Percentiles rank a stretch among this genome's conserved stretches.
Conservation (phyloP, 805 yeast species). For the Saturnispora ahearnii region DNA sequence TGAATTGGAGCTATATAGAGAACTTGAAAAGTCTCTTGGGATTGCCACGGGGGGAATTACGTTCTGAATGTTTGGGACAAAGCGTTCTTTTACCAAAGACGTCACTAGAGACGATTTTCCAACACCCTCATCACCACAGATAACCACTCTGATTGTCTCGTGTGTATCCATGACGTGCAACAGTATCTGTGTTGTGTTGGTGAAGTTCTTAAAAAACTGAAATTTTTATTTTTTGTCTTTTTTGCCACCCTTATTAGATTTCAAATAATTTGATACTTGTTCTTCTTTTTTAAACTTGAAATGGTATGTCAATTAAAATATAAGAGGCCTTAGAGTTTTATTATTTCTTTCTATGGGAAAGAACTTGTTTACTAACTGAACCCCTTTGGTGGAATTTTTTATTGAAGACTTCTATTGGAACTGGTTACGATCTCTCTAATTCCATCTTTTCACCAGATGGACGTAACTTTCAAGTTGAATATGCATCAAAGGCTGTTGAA, state of each 20-base stretch:
- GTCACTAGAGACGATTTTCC: constrained; percentile 78
- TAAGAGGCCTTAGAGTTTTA: neutral
- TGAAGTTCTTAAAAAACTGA: neutral
- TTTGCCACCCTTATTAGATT: neutral
- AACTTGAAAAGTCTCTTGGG: constrained; percentile 59
- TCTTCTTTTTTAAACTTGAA: neutral
- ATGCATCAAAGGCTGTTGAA: constrained; percentile 95
- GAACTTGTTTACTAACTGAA: neutral
- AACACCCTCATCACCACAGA: constrained; percentile 92
- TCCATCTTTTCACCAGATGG: constrained; percentile 93
- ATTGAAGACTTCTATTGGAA: constrained; percentile 77
- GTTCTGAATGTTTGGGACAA: constrained; percentile 66
- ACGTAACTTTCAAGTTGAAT: constrained; percentile 94
- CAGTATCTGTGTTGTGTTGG: neutral
- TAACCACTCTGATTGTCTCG: constrained; percentile 67
- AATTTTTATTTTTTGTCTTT: neutral
- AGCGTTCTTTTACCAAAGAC: constrained; percentile 72
- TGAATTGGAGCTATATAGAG: constrained; percentile 49
- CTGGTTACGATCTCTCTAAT: constrained; percentile 97
- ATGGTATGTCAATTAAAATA: neutral
- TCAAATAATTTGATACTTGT: neutral
- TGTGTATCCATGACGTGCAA: constrained; percentile 5
- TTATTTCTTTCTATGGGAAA: neutral
- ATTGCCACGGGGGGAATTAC: constrained; percentile 79
- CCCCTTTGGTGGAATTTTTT: neutral